Conservation (phyloP, 163 green algal species). For the Prototheca wickerhamii region DNA sequence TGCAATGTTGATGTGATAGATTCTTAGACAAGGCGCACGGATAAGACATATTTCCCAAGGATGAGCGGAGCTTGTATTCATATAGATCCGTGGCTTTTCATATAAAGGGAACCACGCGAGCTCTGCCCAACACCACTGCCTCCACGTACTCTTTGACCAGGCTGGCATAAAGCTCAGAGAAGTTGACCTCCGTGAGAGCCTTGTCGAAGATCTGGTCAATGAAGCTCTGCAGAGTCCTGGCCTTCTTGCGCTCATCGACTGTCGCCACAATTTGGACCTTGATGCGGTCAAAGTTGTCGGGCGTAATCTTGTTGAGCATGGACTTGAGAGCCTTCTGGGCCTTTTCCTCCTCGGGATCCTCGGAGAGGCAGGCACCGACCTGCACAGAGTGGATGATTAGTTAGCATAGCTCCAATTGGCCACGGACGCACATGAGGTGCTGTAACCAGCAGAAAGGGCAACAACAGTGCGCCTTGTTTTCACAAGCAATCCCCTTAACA, state of each 20-base stretch:
- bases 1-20: constrained; percentile 1
- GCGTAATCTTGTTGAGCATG: constrained; percentile 97
- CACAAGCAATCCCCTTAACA: neutral
- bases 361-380: constrained; percentile 38
- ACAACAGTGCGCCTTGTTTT: neutral
- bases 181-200: constrained; percentile 87
- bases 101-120: too few relatives aligned
- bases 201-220: constrained; percentile 95
- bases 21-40: too few relatives aligned
- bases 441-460: neutral
- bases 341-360: constrained; percentile 88
- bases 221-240: constrained; percentile 64
- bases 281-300: constrained; percentile 92
- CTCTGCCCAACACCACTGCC: neutral
- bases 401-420: neutral
- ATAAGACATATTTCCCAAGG: too few relatives aligned
- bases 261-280: constrained; percentile 44
- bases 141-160: constrained; percentile 37
- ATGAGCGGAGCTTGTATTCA: too few relatives aligned
- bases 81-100: too few relatives aligned
- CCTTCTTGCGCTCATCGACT: constrained; percentile 61
- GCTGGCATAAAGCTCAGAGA: constrained; percentile 87
- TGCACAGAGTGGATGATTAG: neutral
- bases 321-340: constrained; percentile 86
- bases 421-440: neutral